phyloP scores from a whole-genome alignment of 2,329 filamentous ascomycete genomes.

The Ascochyta fabae region DNA sequence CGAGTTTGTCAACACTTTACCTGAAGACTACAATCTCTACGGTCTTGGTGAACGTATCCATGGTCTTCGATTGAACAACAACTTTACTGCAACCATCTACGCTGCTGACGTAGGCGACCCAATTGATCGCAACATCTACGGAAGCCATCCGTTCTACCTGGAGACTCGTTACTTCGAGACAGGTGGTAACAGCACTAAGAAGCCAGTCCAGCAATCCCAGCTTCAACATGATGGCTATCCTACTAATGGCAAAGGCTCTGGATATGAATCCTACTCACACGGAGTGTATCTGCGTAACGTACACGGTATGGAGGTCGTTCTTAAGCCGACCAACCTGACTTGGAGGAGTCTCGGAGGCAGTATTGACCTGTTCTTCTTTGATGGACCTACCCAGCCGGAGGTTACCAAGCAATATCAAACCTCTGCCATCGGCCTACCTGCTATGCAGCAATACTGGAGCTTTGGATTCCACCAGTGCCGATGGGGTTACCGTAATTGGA shows the following conservation, averaged over 20 bases:
- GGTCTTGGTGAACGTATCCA: constrained; percentile 78
- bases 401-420: constrained; percentile 74
- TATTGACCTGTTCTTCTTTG: constrained; percentile 80
- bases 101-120: constrained; percentile 72
- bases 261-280: constrained; percentile 73
- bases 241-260: constrained; percentile 42
- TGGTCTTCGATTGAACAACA: constrained; percentile 72
- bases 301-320: constrained; percentile 75
- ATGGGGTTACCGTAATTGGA: constrained; percentile 82
- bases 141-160: constrained; percentile 78
- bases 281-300: constrained; percentile 79
- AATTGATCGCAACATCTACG: constrained; percentile 73
- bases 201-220: constrained; percentile 61
- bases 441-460: constrained; percentile 79
- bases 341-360: constrained; percentile 78
- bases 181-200: constrained; percentile 55
- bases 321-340: constrained; percentile 69
- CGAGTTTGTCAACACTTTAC: constrained; percentile 71
- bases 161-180: constrained; percentile 77
- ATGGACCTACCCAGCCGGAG: constrained; percentile 71
- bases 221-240: constrained; percentile 36
- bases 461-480: constrained; percentile 85
- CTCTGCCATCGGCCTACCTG: constrained; percentile 71
- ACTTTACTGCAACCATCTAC: constrained; percentile 72
- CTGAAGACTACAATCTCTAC: constrained; percentile 76